Conservation (phyloP, 768 basidiomycete species). For the Russula earlei region DNA sequence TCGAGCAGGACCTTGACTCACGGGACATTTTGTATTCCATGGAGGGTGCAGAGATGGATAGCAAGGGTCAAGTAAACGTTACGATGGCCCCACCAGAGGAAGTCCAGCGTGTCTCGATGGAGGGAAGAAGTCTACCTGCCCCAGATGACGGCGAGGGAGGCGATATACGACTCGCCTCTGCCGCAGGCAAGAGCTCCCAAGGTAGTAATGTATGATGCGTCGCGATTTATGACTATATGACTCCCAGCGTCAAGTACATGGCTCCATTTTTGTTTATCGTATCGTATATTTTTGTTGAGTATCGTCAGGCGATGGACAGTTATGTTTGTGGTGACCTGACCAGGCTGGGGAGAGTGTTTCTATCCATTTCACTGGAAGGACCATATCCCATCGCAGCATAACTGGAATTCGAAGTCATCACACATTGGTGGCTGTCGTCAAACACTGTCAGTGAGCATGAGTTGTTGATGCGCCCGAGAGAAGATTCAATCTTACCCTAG, state of each 20-base stretch:
- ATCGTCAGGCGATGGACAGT: too few relatives aligned
- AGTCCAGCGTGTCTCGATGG: not conserved
- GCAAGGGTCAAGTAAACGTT: slow-evolving; percentile 50
- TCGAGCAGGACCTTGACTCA: slow-evolving; percentile 45
- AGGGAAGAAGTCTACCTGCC: not conserved
- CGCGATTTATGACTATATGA: not conserved
- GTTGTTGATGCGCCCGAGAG: too few relatives aligned
- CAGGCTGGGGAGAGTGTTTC: too few relatives aligned
- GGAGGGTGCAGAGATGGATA: slow-evolving; percentile 48
- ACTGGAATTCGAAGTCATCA: too few relatives aligned
- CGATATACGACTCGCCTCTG: not conserved
- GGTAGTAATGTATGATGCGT: not conserved
- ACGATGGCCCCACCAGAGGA: slow-evolving; percentile 35
- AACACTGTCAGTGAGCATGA: too few relatives aligned
- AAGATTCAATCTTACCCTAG: too few relatives aligned
- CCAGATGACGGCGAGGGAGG: not conserved
- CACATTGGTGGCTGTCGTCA: too few relatives aligned
- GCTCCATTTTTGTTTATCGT: not conserved
- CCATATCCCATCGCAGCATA: too few relatives aligned
- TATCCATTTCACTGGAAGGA: too few relatives aligned
- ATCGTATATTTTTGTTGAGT: not conserved
- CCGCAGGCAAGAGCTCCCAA: not conserved
- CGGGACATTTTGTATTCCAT: slow-evolving; percentile 43
- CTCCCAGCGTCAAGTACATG: not conserved
- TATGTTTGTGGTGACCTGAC: too few relatives aligned